Evolutionary conservation across 768 basidiomycete genomes (phyloP).

Genomic region (Tulasnella sp.): DNA sequence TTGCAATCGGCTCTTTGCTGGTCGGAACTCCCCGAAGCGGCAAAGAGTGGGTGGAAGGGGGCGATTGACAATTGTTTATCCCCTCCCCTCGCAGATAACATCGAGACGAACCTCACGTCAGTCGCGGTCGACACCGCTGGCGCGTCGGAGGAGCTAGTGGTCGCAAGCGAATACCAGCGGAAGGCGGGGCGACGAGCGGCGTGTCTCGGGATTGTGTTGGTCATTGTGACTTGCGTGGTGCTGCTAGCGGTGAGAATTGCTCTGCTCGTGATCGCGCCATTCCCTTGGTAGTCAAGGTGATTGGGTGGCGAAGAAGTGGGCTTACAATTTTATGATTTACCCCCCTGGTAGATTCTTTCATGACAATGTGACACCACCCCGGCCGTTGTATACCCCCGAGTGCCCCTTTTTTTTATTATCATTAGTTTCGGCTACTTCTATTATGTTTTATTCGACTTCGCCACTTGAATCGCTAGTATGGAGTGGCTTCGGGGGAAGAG

Average conservation of each 20-base stretch:
- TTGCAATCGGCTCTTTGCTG: neutral
- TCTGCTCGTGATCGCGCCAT: slow-evolving; percentile 1
- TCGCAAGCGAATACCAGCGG: slow-evolving; percentile 89
- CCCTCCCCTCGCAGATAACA: slow-evolving; percentile 64
- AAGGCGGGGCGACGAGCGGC: slow-evolving; percentile 87
- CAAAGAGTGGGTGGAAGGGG: slow-evolving; percentile 9
- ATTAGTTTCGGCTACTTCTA: slow-evolving; percentile 10
- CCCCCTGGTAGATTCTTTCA: neutral
- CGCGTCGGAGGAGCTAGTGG: slow-evolving; percentile 80
- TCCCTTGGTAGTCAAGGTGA: slow-evolving; percentile 8
- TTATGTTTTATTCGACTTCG: neutral
- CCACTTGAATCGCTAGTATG: neutral
- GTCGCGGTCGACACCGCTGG: slow-evolving; percentile 76
- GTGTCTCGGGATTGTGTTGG: slow-evolving; percentile 83
- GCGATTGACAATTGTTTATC: slow-evolving; percentile 6
- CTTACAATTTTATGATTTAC: slow-evolving; percentile 8
- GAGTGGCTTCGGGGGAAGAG: neutral
- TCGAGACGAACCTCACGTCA: slow-evolving; percentile 87
- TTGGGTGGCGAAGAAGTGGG: slow-evolving; percentile 8
- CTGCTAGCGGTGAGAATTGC: slow-evolving; percentile 74
- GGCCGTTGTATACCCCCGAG: slow-evolving; percentile 6
- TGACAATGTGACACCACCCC: neutral
- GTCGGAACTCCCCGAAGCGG: slow-evolving; percentile 6
- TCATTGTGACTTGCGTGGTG: slow-evolving; percentile 82
- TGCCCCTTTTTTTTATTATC: neutral